Evolutionary conservation across 2,329 filamentous ascomycete species (phyloP), one percentile per base, ranked within the genome.

Genomic region (Chrysoporthe austroafricana): DNA sequence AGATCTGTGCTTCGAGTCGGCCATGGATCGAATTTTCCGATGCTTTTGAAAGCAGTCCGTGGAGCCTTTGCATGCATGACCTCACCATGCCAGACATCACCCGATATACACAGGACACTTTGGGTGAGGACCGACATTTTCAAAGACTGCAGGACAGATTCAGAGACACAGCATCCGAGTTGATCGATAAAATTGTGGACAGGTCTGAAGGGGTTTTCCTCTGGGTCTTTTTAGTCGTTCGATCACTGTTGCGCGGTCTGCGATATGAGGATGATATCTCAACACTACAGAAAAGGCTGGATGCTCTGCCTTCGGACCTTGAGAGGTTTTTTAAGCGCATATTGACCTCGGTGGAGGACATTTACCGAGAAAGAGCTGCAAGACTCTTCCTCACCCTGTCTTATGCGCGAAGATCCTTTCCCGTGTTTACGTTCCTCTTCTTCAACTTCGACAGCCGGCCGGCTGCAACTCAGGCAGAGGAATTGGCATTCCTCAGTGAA

Each of bases 121-220:
- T 69, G 8, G 43, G 58, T 2, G 62, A 61, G 18, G 16, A 61
- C 11, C 44, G 18, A 16, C 26, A 7, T 4, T 61, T 57, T 4
- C 63, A 63, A 21, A 62, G 16, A 16, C 48, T 66, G 7, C 58
- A 63, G n/a, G 34, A 32, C 3, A 58, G 39, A 34, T 4, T 21
- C 32, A 62, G 32, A 2, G 18, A 36, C 21, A 26, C 64, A n/a
- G 59, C 50, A 18, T 14, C 50, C 1, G 43, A 58, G 3, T 14
- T 70, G 34, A 48, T 70, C 18, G 14, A 34, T 11, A 54, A 56
- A 1, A 56, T 71, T 4, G 36, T 57, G 1, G 32, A 46, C 6
- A 66, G 63, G 32, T 44, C 69, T 1, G 39, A 60, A n/a, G 70
- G 70, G 9, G 70, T 71, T 1, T 70, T 71, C 16, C 69, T 71